Base-by-base conservation (phyloP, 1,284 basidiomycete species). In the Volvariella surrecta region DNA sequence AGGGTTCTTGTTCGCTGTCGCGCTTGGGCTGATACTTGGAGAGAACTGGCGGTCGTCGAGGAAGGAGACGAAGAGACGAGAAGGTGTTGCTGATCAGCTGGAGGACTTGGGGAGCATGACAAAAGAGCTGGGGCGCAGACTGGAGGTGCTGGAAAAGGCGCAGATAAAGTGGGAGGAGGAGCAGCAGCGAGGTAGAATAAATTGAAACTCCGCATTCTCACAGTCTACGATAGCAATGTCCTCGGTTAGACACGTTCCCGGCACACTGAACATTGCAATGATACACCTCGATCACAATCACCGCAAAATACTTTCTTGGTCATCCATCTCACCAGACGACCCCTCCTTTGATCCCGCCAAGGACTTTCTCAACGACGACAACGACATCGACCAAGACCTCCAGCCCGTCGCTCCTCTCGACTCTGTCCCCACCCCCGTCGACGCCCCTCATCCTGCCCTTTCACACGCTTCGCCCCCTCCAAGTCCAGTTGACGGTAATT, bases 1-100 rank as follows among this genome's bases (percentile, higher is more conserved):
- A 62, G 82, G 85, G 0, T 94, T 94, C 56, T 72, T 94, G 3
- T 93, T 94, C 59, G 52, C 70, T 4, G 89, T 94, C 2, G 89
- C 88, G 0, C 82, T 82, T 0, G 63, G 66, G 0, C 66, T 93
- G 4, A 90, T 93, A 41, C 50, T 92, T 2, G 84, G 83, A 3
- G 89, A 94, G 61, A 68, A 80, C 32, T 92, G 77, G 69, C 79
- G 89, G 3, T 76, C 79, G 0, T 86, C 85, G 1, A 68, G 85
- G 28, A 89, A 74, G 54, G 72, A 84, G 47, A 73, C 76, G 1
- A 87, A 80, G 58, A 78, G 88, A 35, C 65, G 89, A 41, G 87
- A 89, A 53, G 66, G 68, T 39, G 81, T 93, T 2, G 77, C 84
- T 48, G 89, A 91, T 40, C 70, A 78, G 43, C 64, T 89, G 21